Percentiles rank a stretch among this genome's conserved stretches.
phyloP scores from a whole-genome alignment of 2,329 filamentous ascomycete species.

The Mariannaea sp. region DNA sequence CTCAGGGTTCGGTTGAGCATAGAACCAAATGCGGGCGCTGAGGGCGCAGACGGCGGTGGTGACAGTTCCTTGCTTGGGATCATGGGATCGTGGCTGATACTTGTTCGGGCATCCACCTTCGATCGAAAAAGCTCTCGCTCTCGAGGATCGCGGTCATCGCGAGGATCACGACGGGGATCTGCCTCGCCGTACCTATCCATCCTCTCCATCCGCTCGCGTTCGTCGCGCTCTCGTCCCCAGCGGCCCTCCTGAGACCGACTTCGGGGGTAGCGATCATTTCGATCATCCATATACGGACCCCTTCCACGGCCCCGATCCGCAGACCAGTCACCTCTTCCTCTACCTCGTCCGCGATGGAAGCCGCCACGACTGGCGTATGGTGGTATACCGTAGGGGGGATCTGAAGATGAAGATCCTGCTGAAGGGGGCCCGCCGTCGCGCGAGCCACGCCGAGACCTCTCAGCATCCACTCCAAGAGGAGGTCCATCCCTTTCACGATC shows the following conservation, averaged over 20 bases:
- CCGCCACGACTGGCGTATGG: conserved; percentile 61
- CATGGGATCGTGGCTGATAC: conserved; percentile 53
- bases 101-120: conserved; percentile 55
- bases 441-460: conserved; percentile 69
- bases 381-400: conserved; percentile 61
- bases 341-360: conserved; percentile 59
- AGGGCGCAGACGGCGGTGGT: conserved; percentile 61
- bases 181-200: conserved; percentile 49
- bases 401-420: conserved; percentile 72
- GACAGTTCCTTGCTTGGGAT: conserved; percentile 57
- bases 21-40: conserved; percentile 62
- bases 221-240: conserved; percentile 61
- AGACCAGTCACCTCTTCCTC: conserved; percentile 50
- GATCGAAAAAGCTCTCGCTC: conserved; percentile 54
- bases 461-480: conserved; percentile 67
- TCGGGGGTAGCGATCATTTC: conserved; percentile 64
- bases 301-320: conserved; percentile 59
- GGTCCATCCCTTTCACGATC: conserved; percentile 62
- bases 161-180: conserved; percentile 49
- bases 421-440: conserved; percentile 72
- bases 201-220: conserved; percentile 54
- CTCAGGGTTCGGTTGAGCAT: conserved; percentile 53
- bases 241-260: conserved; percentile 70
- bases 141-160: conserved; percentile 54
- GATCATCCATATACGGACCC: conserved; percentile 61